Conservation (phyloP, 2,329 filamentous ascomycete genomes). For the Mycocentrospora acerina region DNA sequence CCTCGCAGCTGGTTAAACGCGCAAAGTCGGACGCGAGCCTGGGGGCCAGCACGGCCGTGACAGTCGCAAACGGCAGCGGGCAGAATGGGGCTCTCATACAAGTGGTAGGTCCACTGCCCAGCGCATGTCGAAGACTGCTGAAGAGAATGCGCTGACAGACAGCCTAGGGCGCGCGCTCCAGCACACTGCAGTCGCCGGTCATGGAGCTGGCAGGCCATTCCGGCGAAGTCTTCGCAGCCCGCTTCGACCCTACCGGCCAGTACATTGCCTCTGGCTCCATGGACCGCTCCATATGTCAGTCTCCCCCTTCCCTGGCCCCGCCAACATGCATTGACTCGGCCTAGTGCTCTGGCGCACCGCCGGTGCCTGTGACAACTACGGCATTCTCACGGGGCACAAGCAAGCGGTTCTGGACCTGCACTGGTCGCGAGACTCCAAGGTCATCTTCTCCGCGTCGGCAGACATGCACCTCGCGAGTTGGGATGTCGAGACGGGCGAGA, state of each 20-base stretch:
- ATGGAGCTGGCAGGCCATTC: constrained; percentile 83
- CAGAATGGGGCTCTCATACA: constrained; percentile 66
- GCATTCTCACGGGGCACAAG: constrained; percentile 82
- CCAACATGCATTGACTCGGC: constrained; percentile 15
- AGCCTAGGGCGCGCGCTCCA: constrained; percentile 72
- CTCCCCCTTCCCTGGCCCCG: constrained; percentile 6
- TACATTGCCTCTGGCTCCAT: constrained; percentile 93
- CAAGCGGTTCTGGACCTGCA: constrained; percentile 89
- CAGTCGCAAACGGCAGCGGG: constrained; percentile 57
- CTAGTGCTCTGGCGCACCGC: constrained; percentile 91
- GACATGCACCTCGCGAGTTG: constrained; percentile 93
- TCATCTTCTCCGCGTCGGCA: constrained; percentile 88
- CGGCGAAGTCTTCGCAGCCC: constrained; percentile 86
- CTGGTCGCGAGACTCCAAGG: constrained; percentile 92
- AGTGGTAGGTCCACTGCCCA: constrained; percentile 59
- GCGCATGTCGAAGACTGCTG: constrained; percentile 38
- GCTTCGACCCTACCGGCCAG: constrained; percentile 86
- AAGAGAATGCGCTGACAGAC: constrained; percentile 35
- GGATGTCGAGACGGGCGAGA: constrained; percentile 88
- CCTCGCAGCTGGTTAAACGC: constrained; percentile 82
- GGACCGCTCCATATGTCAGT: constrained; percentile 84
- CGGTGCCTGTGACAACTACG: constrained; percentile 93
- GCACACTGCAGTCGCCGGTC: constrained; percentile 81
- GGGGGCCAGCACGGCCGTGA: constrained; percentile 55
- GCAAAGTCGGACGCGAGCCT: constrained; percentile 70